Conservation (phyloP, 805 yeast genomes). For the Wickerhamiella bombiphila region DNA sequence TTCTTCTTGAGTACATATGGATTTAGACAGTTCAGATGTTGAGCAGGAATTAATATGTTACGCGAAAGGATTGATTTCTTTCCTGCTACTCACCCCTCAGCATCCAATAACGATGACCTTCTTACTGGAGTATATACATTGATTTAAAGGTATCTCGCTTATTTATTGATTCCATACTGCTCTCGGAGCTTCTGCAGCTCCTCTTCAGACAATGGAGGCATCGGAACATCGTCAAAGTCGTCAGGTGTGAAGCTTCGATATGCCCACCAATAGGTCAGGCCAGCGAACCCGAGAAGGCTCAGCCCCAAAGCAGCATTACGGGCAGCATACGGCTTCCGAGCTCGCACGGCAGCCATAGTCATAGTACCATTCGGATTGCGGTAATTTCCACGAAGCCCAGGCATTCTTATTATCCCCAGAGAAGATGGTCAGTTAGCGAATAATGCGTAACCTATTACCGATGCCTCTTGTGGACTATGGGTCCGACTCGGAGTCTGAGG, state of each 20-base stretch:
- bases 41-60: no score
- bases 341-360: slow-evolving; percentile 89
- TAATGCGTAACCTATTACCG: no score
- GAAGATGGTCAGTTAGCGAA: no score
- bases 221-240: slow-evolving; percentile 82
- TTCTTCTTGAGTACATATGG: no score
- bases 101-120: no score
- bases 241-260: slow-evolving; percentile 33
- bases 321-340: slow-evolving; percentile 75
- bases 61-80: no score
- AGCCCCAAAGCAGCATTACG: slow-evolving; percentile 53
- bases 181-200: slow-evolving; percentile 57
- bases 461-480: slow-evolving; percentile 12
- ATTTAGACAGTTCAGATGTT: no score
- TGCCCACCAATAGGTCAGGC: slow-evolving; percentile 38
- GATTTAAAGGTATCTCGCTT: no score
- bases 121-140: no score
- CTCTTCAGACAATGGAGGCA: slow-evolving; percentile 77
- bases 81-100: no score
- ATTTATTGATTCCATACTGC: slow-evolving; percentile 41
- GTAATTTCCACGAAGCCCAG: slow-evolving; percentile 18
- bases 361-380: slow-evolving; percentile 66
- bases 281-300: slow-evolving; percentile 46
- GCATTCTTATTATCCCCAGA: not conserved
- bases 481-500: slow-evolving; percentile 5